Evolutionary conservation across 169 alveolate species (phyloP).

Genomic region (Plasmodium yoelii): DNA sequence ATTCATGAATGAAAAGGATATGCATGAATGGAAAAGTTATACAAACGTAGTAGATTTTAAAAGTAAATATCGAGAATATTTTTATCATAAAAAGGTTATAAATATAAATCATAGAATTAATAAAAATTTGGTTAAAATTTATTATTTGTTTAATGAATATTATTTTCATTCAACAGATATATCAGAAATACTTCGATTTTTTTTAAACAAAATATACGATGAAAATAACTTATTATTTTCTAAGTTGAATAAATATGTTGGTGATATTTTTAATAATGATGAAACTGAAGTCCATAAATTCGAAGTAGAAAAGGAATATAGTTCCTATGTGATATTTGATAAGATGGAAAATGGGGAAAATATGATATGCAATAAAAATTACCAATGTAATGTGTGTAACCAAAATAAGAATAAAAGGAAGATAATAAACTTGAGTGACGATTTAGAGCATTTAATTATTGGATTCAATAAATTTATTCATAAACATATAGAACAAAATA

Average conservation of each 20-base stretch:
- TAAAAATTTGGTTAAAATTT: constrained; percentile 44
- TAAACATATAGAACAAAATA: neutral
- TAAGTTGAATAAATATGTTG: constrained; percentile 4
- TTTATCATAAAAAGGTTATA: constrained; percentile 65
- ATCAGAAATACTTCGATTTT: constrained; percentile 24
- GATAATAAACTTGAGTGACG: constrained; percentile 12
- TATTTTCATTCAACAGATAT: constrained; percentile 39
- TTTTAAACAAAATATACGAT: constrained; percentile 42
- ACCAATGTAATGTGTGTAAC: too few species aligned
- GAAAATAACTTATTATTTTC: constrained; percentile 29
- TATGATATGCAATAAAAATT: neutral
- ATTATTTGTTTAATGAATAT: constrained; percentile 32
- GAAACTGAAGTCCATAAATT: constrained; percentile 17
- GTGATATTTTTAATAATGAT: constrained; percentile 1
- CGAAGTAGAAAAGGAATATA: neutral
- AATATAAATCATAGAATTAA: constrained; percentile 62
- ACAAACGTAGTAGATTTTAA: constrained; percentile 12
- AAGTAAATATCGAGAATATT: constrained; percentile 47
- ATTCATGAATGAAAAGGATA: neutral
- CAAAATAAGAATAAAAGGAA: neutral
- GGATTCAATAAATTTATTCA: constrained; percentile 23
- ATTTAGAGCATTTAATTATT: constrained; percentile 14
- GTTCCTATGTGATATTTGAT: neutral
- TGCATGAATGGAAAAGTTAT: neutral
- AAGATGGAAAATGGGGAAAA: neutral